These are phyloP conservation scores for Pestalotiopsis sp. DNA, from an alignment of 2,329 filamentous ascomycete species.

Conservation along the genomic window DNA sequence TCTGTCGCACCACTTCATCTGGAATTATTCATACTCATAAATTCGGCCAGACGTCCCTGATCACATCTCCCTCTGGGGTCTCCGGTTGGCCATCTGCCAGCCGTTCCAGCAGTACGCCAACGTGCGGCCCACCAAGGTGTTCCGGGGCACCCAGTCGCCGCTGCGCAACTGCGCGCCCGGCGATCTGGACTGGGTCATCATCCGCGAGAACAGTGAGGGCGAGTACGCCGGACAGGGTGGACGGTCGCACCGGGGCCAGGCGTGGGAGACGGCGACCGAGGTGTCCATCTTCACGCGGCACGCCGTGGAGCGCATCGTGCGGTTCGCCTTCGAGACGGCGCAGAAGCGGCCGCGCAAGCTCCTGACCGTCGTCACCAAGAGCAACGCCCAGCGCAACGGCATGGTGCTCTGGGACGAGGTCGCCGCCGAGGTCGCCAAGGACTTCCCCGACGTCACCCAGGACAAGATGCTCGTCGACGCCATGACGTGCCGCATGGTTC, in stretches of 20 bases:
- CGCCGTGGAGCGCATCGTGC: conserved; percentile 60
- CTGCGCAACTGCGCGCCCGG: conserved; percentile 52
- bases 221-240: conserved; percentile 70
- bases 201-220: conserved; percentile 69
- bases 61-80: conserved; percentile 67
- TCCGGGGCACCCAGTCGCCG: conserved; percentile 61
- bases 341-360: conserved; percentile 58
- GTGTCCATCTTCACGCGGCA: conserved; percentile 66
- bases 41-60: conserved; percentile 58
- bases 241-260: conserved; percentile 57
- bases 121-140: conserved; percentile 64
- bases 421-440: conserved; percentile 53
- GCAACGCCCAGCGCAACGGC: conserved; percentile 66
- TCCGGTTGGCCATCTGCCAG: conserved; percentile 67
- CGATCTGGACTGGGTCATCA: conserved; percentile 67
- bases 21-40: not conserved
- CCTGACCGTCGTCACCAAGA: conserved; percentile 67
- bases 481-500: conserved; percentile 67
- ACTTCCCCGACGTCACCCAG: conserved; percentile 62
- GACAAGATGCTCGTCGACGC: conserved; percentile 72
- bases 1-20: not conserved
- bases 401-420: conserved; percentile 73
- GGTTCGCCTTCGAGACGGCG: conserved; percentile 66
- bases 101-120: conserved; percentile 69
- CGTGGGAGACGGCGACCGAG: conserved; percentile 66